phyloP scores from a whole-genome alignment of 108 stramenopile species.

The Conticribra weissflogii region DNA sequence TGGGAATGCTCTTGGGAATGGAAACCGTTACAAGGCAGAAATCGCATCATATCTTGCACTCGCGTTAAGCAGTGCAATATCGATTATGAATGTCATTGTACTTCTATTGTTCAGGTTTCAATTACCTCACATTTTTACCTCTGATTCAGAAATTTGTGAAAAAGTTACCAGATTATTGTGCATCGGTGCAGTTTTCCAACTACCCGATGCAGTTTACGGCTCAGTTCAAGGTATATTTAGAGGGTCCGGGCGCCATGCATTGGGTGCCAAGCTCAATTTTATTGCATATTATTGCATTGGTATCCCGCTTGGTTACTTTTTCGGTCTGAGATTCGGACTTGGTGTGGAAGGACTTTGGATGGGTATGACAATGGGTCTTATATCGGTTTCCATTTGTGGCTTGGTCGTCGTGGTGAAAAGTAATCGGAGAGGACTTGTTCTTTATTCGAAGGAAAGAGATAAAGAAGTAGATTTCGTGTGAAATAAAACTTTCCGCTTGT shows the following conservation, averaged over 20 bases:
- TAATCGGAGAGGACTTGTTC: slow-evolving; percentile 28
- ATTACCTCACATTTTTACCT: slow-evolving; percentile 38
- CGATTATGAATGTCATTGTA: slow-evolving; percentile 23
- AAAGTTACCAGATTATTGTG: slow-evolving; percentile 26
- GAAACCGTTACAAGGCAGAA: slow-evolving; percentile 35
- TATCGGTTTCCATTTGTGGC: slow-evolving; percentile 7
- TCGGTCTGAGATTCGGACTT: slow-evolving; percentile 8
- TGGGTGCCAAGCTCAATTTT: slow-evolving; percentile 47
- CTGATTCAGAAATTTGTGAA: slow-evolving; percentile 28
- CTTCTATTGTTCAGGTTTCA: slow-evolving; percentile 25
- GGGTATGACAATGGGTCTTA: slow-evolving; percentile 34
- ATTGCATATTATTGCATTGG: slow-evolving; percentile 50
- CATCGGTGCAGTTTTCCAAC: slow-evolving; percentile 41
- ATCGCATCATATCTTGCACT: slow-evolving; percentile 29
- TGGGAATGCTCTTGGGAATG: slow-evolving; percentile 50
- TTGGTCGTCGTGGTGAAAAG: slow-evolving; percentile 24
- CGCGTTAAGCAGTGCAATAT: slow-evolving; percentile 9
- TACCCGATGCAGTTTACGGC: slow-evolving; percentile 45
- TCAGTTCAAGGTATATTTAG: slow-evolving; percentile 42
- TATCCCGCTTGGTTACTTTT: slow-evolving; percentile 38
- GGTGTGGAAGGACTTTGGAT: slow-evolving; percentile 40
- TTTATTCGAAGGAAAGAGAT: slow-evolving; percentile 10
- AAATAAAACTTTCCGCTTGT: no score
- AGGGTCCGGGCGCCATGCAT: slow-evolving; percentile 33
- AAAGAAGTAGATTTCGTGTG: no score